A percentile compares a stretch with the other conserved stretches of the same genome.
phyloP scores from a whole-genome alignment of 371 early-diverging fungal species.

The Mucor plumbeus region DNA sequence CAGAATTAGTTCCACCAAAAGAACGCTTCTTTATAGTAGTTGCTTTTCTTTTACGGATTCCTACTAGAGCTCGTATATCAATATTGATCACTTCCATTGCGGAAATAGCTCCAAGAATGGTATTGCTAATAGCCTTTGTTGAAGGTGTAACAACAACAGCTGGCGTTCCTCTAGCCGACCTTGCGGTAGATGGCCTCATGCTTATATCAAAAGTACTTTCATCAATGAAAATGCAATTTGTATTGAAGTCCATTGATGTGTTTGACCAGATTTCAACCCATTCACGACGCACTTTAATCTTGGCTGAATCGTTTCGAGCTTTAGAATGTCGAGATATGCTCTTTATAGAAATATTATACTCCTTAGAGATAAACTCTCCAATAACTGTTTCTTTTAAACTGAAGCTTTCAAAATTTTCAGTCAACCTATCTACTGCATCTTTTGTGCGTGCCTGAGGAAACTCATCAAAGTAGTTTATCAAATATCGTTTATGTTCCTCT shows the following conservation, averaged over 20 bases:
- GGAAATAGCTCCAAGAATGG: slow-evolving; percentile 19
- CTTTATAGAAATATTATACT: slow-evolving; percentile 16
- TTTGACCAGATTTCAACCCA: slow-evolving; percentile 11
- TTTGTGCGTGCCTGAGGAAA: slow-evolving; percentile 13
- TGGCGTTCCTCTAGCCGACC: slow-evolving; percentile 4
- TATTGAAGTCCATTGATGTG: slow-evolving; percentile 9
- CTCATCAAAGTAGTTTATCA: slow-evolving; percentile 19
- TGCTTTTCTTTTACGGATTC: slow-evolving; percentile 11
- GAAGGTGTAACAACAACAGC: slow-evolving; percentile 6
- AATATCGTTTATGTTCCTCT: slow-evolving; percentile 16
- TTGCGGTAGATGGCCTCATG: slow-evolving; percentile 14
- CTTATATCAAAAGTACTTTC: slow-evolving; percentile 17
- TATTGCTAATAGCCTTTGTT: slow-evolving; percentile 12
- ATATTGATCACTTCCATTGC: slow-evolving; percentile 12
- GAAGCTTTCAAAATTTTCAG: slow-evolving; percentile 10
- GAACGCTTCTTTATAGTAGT: slow-evolving; percentile 14
- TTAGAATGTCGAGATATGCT: slow-evolving; percentile 44
- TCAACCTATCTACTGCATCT: slow-evolving; percentile 18
- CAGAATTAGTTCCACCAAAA: slow-evolving; percentile 10
- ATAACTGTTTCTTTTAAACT: slow-evolving; percentile 16
- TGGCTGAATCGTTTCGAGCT: slow-evolving; percentile 38
- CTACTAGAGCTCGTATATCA: slow-evolving; percentile 14
- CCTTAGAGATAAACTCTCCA: slow-evolving; percentile 11
- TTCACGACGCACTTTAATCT: neutral
- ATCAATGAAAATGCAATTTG: slow-evolving; percentile 17